phyloP scores from a whole-genome alignment of 805 yeast genomes.

The Clavispora phyllophila region DNA sequence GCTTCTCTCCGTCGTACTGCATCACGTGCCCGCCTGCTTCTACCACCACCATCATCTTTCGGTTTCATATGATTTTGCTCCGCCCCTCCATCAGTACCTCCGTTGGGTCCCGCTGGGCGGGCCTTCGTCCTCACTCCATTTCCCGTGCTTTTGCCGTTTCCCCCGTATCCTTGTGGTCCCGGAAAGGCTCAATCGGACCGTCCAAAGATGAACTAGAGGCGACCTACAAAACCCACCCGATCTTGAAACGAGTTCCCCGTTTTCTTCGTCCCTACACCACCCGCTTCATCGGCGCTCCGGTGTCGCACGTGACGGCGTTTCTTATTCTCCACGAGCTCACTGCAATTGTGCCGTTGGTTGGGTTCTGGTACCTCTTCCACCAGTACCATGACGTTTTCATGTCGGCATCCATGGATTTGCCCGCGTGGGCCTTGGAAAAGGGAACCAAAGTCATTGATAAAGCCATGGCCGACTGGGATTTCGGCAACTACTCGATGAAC shows the following conservation, averaged over 20 bases:
- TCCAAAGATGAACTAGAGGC: not conserved
- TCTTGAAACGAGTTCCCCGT: constrained; percentile 43
- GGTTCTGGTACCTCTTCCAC: constrained; percentile 64
- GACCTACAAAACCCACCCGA: constrained; percentile 15
- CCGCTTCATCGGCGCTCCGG: constrained; percentile 50
- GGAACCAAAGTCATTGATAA: constrained; percentile 56
- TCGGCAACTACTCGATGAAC: constrained; percentile 32
- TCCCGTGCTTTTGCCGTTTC: not conserved
- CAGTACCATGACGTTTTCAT: constrained; percentile 41
- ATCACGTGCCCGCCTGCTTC: no score
- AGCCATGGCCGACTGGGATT: constrained; percentile 37
- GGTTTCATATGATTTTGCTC: not conserved
- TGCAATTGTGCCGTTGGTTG: constrained; percentile 66
- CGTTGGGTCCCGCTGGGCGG: not conserved
- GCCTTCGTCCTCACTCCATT: not conserved
- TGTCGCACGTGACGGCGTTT: constrained; percentile 59
- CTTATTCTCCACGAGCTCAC: constrained; percentile 67
- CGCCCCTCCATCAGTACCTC: not conserved
- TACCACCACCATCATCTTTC: no score
- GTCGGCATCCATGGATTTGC: constrained; percentile 44
- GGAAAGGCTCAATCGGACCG: not conserved
- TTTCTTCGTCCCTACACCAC: constrained; percentile 46
- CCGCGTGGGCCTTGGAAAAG: constrained; percentile 55
- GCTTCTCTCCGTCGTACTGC: no score
- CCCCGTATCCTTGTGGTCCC: not conserved